phyloP scores from a whole-genome alignment of 768 basidiomycete genomes.

The Rossbeevera mucosa region DNA sequence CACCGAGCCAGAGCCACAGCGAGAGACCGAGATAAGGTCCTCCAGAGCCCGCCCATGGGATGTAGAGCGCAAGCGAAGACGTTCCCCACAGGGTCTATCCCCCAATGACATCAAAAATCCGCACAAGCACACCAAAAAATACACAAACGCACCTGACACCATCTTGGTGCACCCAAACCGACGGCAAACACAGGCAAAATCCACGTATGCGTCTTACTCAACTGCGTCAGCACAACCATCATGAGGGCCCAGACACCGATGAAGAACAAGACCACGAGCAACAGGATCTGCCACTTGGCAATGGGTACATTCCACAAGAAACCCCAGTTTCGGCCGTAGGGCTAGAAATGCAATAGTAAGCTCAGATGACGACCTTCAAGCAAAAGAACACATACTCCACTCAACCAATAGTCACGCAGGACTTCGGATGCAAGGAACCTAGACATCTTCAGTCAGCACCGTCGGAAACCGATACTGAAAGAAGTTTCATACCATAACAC shows the following conservation, averaged over 20 bases:
- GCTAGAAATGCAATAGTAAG: constrained; percentile 40
- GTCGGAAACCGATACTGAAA: background rate
- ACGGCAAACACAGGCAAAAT: constrained; percentile 92
- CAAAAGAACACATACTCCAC: constrained; percentile 53
- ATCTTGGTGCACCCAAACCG: constrained; percentile 87
- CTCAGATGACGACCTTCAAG: background rate
- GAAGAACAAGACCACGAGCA: constrained; percentile 83
- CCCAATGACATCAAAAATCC: constrained; percentile 3
- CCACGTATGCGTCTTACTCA: constrained; percentile 95
- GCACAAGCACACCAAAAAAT: background rate
- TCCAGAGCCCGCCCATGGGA: constrained; percentile 84
- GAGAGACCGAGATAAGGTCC: constrained; percentile 89
- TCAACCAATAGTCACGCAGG: constrained; percentile 89
- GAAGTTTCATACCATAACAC: constrained; percentile 63
- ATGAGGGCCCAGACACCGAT: constrained; percentile 78
- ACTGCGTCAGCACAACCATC: constrained; percentile 71
- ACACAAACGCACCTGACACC: constrained; percentile 72
- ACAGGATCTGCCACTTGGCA: constrained; percentile 74
- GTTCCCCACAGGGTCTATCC: constrained; percentile 88
- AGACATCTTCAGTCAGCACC: background rate
- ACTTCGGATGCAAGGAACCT: constrained; percentile 87
- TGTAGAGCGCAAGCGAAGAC: constrained; percentile 86
- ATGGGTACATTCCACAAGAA: constrained; percentile 88
- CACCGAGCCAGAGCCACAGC: constrained; percentile 94
- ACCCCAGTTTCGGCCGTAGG: constrained; percentile 91